Conservation (phyloP, 257 asterid species). For the Nicotiana otophora region DNA sequence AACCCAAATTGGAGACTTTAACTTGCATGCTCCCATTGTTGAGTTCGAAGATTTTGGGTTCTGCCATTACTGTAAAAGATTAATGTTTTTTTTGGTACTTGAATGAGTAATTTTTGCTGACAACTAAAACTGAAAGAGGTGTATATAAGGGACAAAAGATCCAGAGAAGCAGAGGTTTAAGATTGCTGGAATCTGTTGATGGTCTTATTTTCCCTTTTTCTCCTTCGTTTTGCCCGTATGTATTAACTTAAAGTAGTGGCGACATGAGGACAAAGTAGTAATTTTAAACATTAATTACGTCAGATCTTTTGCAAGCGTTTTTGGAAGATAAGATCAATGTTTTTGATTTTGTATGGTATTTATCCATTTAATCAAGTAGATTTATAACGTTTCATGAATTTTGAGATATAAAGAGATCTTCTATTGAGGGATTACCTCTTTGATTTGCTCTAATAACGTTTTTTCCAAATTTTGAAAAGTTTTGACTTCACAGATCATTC, state of each 20-base stretch:
- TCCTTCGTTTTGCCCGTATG: not conserved
- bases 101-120: not conserved
- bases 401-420: not conserved
- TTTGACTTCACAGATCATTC: not conserved
- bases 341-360: not conserved
- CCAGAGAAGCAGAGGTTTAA: not conserved
- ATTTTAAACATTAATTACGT: not conserved
- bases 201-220: not conserved
- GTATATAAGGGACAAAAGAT: not conserved
- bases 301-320: not conserved
- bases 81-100: not conserved
- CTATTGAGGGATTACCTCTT: not conserved
- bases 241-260: too few relatives aligned
- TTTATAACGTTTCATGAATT: not conserved
- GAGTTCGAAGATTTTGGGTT: conserved; percentile 78
- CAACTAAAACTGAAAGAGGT: not conserved
- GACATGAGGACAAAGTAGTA: not conserved
- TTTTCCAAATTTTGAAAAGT: not conserved
- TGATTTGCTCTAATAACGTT: not conserved
- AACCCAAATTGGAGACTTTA: conserved; percentile 70
- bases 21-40: conserved; percentile 75
- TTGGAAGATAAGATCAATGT: not conserved
- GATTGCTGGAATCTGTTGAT: not conserved
- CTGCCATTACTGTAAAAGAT: conserved; percentile 40
- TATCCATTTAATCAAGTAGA: not conserved